Evolutionary conservation across 192 early-diverging fungal species (phyloP), one percentile per base, ranked within the genome.

Genomic region (Podila epigama): DNA sequence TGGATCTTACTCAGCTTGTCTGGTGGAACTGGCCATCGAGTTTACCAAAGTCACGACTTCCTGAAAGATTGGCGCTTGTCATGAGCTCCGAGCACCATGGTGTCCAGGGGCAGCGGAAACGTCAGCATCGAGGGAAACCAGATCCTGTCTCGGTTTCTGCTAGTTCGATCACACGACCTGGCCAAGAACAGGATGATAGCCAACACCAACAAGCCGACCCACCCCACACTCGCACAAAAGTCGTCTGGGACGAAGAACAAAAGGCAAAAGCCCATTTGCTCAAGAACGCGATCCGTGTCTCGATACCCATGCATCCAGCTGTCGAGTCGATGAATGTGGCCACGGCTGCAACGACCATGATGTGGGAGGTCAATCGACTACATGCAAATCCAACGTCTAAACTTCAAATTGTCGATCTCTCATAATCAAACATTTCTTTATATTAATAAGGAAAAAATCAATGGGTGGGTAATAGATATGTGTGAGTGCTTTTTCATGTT

Each of bases 21-120:
- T 75, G 72, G 72, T 75, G 72, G 72, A 75, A 75, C 50, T 75
- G 72, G 72, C 72, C 72, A 0, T 39, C 48, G 15, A 48, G 52
- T 11, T 37, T 79, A 10, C 34, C 60, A 2, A 39, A 54, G 11
- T 56, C 22, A 29, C 31, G 37, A 16, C 11, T 81, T 7, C 84
- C 84, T 0, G 66, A 70, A 20, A 64, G 56, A 22, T 28, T 81
- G 5, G 84, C 82, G 0, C 56, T 86, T 28, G 57, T 86, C 2
- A 63, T 86, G 59, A 77, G 80, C 22, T 86, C 84, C 7, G 81
- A 83, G 33, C 84, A 86, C 56, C 71, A 80, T 40, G 81, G 80
- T 1, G 80, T 80, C 20, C 42, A 63, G 13, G 51, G 55, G 3
- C 41, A 9, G 15, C 1, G 40, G 36, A 5, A 18, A 58, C 31